A percentile compares a stretch with the other conserved stretches of the same genome.
Conservation (phyloP, 2,329 filamentous ascomycete species). For the Fusarium sp. region DNA sequence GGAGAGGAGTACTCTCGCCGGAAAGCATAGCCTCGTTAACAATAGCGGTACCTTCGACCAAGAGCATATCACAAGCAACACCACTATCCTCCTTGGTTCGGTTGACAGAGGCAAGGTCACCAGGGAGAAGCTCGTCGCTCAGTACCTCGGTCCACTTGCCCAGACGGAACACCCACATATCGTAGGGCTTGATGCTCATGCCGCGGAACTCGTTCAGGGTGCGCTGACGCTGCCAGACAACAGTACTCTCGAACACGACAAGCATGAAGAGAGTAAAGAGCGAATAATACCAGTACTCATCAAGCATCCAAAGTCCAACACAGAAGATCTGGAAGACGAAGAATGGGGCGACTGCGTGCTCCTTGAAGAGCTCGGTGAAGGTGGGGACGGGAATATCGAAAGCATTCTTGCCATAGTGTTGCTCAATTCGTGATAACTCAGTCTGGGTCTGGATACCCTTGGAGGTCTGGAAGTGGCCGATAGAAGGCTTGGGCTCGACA, state of each 20-base stretch:
- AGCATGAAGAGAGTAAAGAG: slow-evolving; percentile 99
- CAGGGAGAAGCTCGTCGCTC: slow-evolving; percentile 92
- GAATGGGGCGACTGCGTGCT: slow-evolving; percentile 98
- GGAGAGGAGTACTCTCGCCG: slow-evolving; percentile 93
- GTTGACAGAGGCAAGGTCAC: slow-evolving; percentile 90
- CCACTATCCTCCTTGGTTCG: slow-evolving; percentile 97
- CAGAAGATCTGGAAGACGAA: slow-evolving; percentile 99
- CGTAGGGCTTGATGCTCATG: slow-evolving; percentile 99
- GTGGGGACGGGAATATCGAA: slow-evolving; percentile 98
- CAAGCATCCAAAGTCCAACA: slow-evolving; percentile 96
- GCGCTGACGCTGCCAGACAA: slow-evolving; percentile 98
- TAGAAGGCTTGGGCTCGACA: slow-evolving; percentile 79
- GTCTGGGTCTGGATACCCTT: slow-evolving; percentile 76
- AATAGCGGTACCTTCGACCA: slow-evolving; percentile 94
- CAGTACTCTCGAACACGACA: slow-evolving; percentile 95
- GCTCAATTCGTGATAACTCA: slow-evolving; percentile 82
- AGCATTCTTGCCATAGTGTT: slow-evolving; percentile 95
- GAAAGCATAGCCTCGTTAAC: slow-evolving; percentile 99
- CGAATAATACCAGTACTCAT: slow-evolving; percentile 99
- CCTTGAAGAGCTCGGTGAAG: slow-evolving; percentile 95
- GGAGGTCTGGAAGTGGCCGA: slow-evolving; percentile 81
- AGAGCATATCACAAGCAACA: slow-evolving; percentile 95
- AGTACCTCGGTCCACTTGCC: slow-evolving; percentile 88
- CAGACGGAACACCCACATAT: slow-evolving; percentile 88
- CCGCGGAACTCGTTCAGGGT: slow-evolving; percentile 96